Conservation (phyloP, 108 stramenopile species). For the Nitzschia palea region DNA sequence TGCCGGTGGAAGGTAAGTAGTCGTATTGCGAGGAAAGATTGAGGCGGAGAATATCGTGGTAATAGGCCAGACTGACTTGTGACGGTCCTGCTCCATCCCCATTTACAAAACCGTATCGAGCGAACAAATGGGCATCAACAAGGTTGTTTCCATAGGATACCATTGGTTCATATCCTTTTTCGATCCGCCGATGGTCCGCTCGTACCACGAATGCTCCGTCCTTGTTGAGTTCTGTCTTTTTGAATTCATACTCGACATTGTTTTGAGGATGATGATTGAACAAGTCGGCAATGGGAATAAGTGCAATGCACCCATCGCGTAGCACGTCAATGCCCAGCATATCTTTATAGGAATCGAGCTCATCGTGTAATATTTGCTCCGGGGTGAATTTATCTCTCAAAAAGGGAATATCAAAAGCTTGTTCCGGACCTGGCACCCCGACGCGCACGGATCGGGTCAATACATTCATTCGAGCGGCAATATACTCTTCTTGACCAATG, state of each 20-base stretch:
- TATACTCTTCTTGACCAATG: conserved; percentile 49
- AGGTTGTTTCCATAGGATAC: conserved; percentile 65
- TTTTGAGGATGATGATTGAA: conserved; percentile 78
- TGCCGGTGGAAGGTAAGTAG: conserved; percentile 38
- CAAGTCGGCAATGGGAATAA: conserved; percentile 81
- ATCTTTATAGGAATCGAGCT: conserved; percentile 48
- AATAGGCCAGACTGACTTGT: conserved; percentile 48
- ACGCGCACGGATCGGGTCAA: conserved; percentile 49
- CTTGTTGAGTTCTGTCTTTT: conserved; percentile 21
- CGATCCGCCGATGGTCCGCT: conserved; percentile 27
- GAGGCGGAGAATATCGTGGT: conserved; percentile 27
- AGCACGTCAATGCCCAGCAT: conserved; percentile 38
- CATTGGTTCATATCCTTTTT: conserved; percentile 47
- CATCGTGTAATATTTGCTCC: conserved; percentile 32
- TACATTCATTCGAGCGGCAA: conserved; percentile 64
- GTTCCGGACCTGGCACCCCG: conserved; percentile 19
- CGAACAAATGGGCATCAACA: conserved; percentile 70
- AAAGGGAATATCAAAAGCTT: conserved; percentile 34
- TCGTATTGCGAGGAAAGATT: conserved; percentile 51
- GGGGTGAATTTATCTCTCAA: conserved; percentile 16
- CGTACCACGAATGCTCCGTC: conserved; percentile 43
- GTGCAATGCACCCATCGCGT: conserved; percentile 40
- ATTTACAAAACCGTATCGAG: conserved; percentile 79
- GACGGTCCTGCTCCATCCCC: conserved; percentile 71
- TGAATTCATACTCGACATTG: conserved; percentile 58